These are phyloP conservation scores for Starmerella bombicola DNA, from an alignment of 805 yeast genomes.

Conservation along the genomic window DNA sequence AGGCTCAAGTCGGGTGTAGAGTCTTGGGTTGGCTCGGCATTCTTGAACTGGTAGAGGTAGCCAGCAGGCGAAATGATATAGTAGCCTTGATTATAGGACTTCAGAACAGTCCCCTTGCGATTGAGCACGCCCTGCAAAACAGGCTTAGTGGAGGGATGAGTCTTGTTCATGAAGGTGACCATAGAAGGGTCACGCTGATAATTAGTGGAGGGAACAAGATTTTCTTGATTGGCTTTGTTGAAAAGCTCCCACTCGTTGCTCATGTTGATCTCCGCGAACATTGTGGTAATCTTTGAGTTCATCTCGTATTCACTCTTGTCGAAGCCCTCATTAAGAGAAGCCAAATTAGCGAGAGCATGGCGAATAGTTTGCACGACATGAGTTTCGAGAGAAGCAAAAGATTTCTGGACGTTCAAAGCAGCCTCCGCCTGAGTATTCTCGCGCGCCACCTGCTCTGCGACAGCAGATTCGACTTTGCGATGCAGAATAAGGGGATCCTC, in stretches of 20 bases:
- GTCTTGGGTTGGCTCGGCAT: constrained; percentile 9
- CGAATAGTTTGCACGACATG: constrained; percentile 35
- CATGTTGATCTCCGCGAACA: constrained; percentile 29
- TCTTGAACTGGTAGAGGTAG: constrained; percentile 32
- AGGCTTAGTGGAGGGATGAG: constrained; percentile 34
- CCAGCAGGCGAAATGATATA: constrained; percentile 39
- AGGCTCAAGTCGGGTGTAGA: constrained; percentile 35
- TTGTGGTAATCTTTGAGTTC: constrained; percentile 26
- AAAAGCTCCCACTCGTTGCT: constrained; percentile 39
- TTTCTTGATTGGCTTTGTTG: constrained; percentile 25
- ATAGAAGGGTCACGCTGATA: constrained; percentile 31
- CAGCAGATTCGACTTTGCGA: constrained; percentile 30
- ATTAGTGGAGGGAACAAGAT: constrained; percentile 28
- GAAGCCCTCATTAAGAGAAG: constrained; percentile 26
- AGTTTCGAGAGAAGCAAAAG: constrained; percentile 33
- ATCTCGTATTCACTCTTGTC: constrained; percentile 26
- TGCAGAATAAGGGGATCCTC: constrained; percentile 39
- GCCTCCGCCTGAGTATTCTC: constrained; percentile 39
- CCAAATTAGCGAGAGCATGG: constrained; percentile 30
- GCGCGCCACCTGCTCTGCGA: constrained; percentile 34
- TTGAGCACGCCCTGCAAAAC: constrained; percentile 37
- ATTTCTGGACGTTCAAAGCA: constrained; percentile 33
- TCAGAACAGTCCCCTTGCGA: constrained; percentile 35
- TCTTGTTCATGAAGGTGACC: constrained; percentile 32
- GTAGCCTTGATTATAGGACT: constrained; percentile 33